Conservation (phyloP, 306 rosid genomes). For the Inga oerstediana region DNA sequence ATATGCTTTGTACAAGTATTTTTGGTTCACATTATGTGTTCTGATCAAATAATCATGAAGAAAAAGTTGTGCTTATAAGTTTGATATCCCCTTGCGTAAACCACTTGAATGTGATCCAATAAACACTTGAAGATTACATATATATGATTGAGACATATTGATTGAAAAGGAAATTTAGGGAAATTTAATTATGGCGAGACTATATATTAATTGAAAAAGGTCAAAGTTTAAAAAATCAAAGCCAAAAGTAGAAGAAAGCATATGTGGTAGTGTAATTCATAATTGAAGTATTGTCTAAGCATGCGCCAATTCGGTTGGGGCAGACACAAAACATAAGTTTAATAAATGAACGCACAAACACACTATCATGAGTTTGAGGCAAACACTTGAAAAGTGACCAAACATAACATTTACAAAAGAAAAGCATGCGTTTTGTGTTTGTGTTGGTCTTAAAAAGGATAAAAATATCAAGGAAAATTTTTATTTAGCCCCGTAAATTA, state of each 20-base stretch:
- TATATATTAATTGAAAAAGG: background rate
- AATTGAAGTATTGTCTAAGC: background rate
- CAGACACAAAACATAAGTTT: background rate
- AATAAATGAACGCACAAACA: background rate
- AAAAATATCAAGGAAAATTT: conserved; percentile 19
- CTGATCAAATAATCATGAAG: background rate
- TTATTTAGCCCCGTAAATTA: too few species aligned
- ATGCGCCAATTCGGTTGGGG: background rate
- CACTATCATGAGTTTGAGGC: background rate
- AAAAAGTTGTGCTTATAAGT: background rate
- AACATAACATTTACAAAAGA: background rate
- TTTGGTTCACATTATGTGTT: background rate
- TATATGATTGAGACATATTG: background rate
- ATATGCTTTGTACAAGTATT: background rate
- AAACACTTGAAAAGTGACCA: background rate
- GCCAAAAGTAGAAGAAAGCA: background rate
- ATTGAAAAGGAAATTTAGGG: background rate
- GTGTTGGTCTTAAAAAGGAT: conserved; percentile 43
- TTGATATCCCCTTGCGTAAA: background rate
- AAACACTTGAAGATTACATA: background rate
- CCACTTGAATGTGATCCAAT: background rate
- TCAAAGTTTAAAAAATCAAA: background rate
- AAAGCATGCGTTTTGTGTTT: background rate
- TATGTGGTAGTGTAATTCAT: background rate
- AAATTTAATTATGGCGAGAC: background rate